Conservation (phyloP, 2,329 filamentous ascomycete species). For the Calonectria pseudoturangicola region DNA sequence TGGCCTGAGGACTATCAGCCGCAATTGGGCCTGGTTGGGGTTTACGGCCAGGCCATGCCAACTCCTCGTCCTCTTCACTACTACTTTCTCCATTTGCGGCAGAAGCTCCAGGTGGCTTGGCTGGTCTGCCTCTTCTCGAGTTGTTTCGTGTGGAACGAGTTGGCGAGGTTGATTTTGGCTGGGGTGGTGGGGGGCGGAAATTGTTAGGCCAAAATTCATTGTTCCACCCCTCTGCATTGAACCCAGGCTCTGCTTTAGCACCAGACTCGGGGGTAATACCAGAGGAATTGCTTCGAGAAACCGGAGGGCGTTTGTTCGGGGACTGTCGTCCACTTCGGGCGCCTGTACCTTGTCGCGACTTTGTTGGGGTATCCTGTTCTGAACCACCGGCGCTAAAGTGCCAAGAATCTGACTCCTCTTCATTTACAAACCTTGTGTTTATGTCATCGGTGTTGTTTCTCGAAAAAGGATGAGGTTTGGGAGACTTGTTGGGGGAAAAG, state of each 20-base stretch:
- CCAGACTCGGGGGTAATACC: constrained; percentile 49
- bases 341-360: constrained; percentile 61
- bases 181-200: constrained; percentile 68
- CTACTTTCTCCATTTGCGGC: constrained; percentile 69
- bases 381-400: constrained; percentile 71
- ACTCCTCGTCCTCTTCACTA: constrained; percentile 63
- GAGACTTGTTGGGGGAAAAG: constrained; percentile 60
- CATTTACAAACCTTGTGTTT: constrained; percentile 75
- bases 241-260: constrained; percentile 58
- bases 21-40: constrained; percentile 51
- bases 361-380: constrained; percentile 54
- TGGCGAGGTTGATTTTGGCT: constrained; percentile 65
- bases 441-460: constrained; percentile 76
- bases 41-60: constrained; percentile 60
- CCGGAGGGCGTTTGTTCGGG: constrained; percentile 57
- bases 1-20: constrained; percentile 73
- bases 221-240: constrained; percentile 73
- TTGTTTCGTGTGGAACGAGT: constrained; percentile 65
- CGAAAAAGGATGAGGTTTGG: constrained; percentile 64
- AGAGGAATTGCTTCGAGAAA: constrained; percentile 49
- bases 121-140: constrained; percentile 77
- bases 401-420: constrained; percentile 67
- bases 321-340: constrained; percentile 65
- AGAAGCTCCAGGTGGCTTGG: constrained; percentile 69
- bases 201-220: constrained; percentile 73